A percentile compares a stretch with the other conserved stretches of the same genome.
Evolutionary conservation across 371 early-diverging fungal species (phyloP).

Genomic region (Mortierella sp.): DNA sequence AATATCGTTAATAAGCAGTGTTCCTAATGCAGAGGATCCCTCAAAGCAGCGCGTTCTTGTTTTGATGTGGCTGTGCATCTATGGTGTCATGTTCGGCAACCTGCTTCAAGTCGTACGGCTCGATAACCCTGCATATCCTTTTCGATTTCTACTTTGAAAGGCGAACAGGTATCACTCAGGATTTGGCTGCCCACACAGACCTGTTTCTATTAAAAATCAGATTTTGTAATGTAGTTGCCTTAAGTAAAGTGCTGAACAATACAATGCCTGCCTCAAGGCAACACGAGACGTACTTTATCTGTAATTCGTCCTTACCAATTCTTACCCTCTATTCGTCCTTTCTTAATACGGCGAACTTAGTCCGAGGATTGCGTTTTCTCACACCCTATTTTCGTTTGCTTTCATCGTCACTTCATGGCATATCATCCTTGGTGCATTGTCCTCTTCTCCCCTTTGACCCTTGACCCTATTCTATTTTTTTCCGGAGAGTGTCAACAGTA

Average conservation of each 20-base stretch:
- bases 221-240: too few species aligned
- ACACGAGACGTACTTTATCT: too few species aligned
- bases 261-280: too few species aligned
- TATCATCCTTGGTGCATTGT: background rate
- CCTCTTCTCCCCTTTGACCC: background rate
- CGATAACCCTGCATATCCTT: constrained; percentile 85
- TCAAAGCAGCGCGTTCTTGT: constrained; percentile 66
- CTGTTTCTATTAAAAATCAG: too few species aligned
- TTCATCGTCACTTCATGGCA: background rate
- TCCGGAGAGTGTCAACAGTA: constrained; percentile 1
- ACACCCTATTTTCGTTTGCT: background rate
- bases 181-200: background rate
- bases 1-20: constrained; percentile 36
- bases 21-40: constrained; percentile 56
- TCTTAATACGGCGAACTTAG: background rate
- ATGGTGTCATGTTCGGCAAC: constrained; percentile 72
- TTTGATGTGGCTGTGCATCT: constrained; percentile 62
- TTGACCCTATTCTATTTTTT: background rate
- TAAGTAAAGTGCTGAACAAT: too few species aligned
- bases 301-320: too few species aligned
- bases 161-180: too few species aligned
- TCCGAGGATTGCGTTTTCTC: constrained; percentile 11
- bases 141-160: constrained; percentile 64
- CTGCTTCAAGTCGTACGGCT: constrained; percentile 73
- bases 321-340: background rate